A percentile compares a stretch with the other conserved stretches of the same genome.
Conservation (phyloP, 306 rosid species). For the Biancaea sappan region DNA sequence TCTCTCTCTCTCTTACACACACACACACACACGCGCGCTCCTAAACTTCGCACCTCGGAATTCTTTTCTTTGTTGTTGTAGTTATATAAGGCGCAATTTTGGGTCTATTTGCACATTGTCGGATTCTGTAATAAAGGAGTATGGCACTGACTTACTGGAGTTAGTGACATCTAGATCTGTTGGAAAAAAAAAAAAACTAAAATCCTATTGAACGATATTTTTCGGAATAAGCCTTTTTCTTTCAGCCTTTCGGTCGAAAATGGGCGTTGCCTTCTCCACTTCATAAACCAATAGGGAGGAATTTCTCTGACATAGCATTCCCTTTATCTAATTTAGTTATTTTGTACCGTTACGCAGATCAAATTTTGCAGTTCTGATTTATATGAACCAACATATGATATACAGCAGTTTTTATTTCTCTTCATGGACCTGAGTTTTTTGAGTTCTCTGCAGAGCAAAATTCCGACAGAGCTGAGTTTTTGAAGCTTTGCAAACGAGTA, state of each 20-base stretch:
- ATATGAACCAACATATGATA: neutral
- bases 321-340: slow-evolving; percentile 15
- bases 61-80: neutral
- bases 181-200: neutral
- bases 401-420: neutral
- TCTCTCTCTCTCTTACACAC: neutral
- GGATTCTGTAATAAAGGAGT: slow-evolving; percentile 10
- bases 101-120: slow-evolving; percentile 1
- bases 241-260: neutral
- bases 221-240: neutral
- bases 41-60: neutral
- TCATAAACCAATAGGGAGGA: slow-evolving; percentile 15
- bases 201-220: neutral
- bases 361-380: neutral
- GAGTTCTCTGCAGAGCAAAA: slow-evolving; percentile 60
- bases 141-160: neutral
- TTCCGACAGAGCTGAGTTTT: slow-evolving; percentile 83
- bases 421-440: slow-evolving; percentile 24
- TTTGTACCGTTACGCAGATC: neutral
- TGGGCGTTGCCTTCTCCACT: neutral
- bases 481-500: slow-evolving; percentile 86
- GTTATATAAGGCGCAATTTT: too few relatives aligned
- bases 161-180: neutral
- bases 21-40: too few relatives aligned
- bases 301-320: neutral